Percentiles rank a stretch among this genome's conserved stretches.
Evolutionary conservation across 441 rosid species (phyloP).

Genomic region (Populus hybrid): DNA sequence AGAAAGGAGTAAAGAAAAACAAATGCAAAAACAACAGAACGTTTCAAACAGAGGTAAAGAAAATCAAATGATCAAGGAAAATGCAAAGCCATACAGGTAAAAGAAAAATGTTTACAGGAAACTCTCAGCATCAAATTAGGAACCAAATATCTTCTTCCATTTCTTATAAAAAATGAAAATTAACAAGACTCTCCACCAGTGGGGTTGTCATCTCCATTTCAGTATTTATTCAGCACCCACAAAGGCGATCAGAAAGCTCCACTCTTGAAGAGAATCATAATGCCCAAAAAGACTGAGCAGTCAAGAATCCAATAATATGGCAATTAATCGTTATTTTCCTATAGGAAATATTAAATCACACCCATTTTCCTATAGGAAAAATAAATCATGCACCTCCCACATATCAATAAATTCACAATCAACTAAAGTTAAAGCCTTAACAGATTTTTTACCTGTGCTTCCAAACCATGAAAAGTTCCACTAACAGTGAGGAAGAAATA

Average conservation of each 20-base stretch:
- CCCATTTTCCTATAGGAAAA: no score
- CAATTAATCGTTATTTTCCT: not conserved
- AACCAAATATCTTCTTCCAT: not conserved
- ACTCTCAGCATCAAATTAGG: not conserved
- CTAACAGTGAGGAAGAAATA: not conserved
- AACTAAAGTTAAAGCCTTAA: not conserved
- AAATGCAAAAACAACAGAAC: not conserved
- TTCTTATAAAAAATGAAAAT: not conserved
- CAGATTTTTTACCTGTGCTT: not conserved
- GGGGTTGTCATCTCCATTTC: not conserved
- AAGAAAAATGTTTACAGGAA: not conserved
- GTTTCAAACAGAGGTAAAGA: not conserved
- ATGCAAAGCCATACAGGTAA: not conserved
- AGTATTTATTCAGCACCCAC: not conserved
- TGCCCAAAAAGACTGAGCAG: conserved; percentile 1
- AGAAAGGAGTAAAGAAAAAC: not conserved
- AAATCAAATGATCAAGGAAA: not conserved
- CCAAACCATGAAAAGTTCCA: not conserved
- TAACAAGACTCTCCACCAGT: not conserved
- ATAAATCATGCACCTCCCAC: not conserved
- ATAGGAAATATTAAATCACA: no score
- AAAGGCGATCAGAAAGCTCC: not conserved
- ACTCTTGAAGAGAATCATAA: not conserved
- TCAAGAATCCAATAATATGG: not conserved
- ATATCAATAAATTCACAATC: not conserved